Evolutionary conservation across 1,284 basidiomycete species (phyloP).

Genomic region (Papiliotrema flavescens): DNA sequence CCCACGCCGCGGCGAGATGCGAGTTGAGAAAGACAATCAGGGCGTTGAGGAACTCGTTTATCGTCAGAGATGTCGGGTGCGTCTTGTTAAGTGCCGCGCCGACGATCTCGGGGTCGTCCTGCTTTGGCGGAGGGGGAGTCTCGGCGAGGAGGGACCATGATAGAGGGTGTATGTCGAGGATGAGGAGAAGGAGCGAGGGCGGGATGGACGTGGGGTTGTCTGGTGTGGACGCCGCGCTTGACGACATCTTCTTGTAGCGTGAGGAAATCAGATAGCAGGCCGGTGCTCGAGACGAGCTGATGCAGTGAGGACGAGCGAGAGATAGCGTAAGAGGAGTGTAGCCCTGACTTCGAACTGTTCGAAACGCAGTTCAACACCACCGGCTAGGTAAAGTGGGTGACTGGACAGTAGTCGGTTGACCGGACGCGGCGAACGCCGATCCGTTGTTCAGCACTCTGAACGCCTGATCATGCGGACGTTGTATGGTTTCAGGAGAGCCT

Average conservation of each 20-base stretch:
- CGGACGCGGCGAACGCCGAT: too few species aligned
- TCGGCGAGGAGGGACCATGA: constrained; percentile 67
- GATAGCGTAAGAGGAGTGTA: too few species aligned
- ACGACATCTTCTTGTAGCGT: background rate
- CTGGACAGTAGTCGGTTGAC: too few species aligned
- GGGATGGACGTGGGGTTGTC: constrained; percentile 17
- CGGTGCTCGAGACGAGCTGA: too few species aligned
- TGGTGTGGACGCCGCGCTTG: background rate
- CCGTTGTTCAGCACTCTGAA: too few species aligned
- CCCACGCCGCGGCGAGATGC: constrained; percentile 83
- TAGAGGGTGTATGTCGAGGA: constrained; percentile 75
- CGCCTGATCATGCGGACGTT: too few species aligned
- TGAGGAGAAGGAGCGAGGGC: constrained; percentile 69
- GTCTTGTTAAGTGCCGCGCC: constrained; percentile 19
- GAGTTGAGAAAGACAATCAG: constrained; percentile 88
- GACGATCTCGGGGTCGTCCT: background rate
- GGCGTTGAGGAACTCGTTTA: constrained; percentile 69
- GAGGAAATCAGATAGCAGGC: too few species aligned
- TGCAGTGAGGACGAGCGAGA: too few species aligned
- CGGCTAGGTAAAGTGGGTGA: too few species aligned
- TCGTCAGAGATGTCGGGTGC: constrained; percentile 54
- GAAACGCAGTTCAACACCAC: too few species aligned
- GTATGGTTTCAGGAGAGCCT: too few species aligned
- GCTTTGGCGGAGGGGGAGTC: constrained; percentile 7
- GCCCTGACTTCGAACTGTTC: too few species aligned